Base-by-base conservation (phyloP, 2,329 filamentous ascomycete genomes). In the Alternaria incomplexa region DNA sequence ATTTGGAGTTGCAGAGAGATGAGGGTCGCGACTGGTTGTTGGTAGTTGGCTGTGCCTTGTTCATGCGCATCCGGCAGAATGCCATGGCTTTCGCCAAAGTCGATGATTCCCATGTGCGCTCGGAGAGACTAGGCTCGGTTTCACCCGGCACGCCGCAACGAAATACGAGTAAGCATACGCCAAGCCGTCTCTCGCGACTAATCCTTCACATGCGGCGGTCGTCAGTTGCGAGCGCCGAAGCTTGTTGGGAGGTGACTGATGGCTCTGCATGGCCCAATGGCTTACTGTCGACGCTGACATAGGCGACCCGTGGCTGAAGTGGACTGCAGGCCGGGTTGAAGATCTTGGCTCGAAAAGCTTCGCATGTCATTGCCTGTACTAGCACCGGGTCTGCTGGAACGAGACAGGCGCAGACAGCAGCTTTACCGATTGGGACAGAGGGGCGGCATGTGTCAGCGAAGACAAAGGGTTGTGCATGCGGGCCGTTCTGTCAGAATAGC, bases 31-130 rank as follows among this genome's bases (percentile, higher is more conserved):
- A 44, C 40, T 9, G 58, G 40, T 45, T 11, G 45, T 22, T 56
- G 40, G 48, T 25, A 6, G 48, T 40, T 52, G 30, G 20, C n/a
- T 17, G 48, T 36, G 48, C 54, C 45, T 22, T 53, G 47, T 12
- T 47, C 26, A 62, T 62, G 59, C 47, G 30, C 40, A 53, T 62
- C 43, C 48, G 55, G 43, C 55, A 62, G 25, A 62, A 58, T 62
- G 22, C 48, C 59, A 62, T 62, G 48, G 36, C n/a, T 48, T 22
- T 48, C 36, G 45, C 32, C 47, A 62, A 62, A 58, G 20, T 26
- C 54, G 54, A 62, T 62, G 10, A 23, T 44, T 32, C 28, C 48
- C 59, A 58, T 11, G 51, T 23, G 28, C n/a, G 23, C n/a, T 32
- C 22, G 47, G 30, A 46, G 23, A 51, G 47, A 53, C 55, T 58